A percentile compares a stretch with the other conserved stretches of the same genome.
phyloP scores from a whole-genome alignment of 2,329 filamentous ascomycete species.

The Colletotrichum sp. region DNA sequence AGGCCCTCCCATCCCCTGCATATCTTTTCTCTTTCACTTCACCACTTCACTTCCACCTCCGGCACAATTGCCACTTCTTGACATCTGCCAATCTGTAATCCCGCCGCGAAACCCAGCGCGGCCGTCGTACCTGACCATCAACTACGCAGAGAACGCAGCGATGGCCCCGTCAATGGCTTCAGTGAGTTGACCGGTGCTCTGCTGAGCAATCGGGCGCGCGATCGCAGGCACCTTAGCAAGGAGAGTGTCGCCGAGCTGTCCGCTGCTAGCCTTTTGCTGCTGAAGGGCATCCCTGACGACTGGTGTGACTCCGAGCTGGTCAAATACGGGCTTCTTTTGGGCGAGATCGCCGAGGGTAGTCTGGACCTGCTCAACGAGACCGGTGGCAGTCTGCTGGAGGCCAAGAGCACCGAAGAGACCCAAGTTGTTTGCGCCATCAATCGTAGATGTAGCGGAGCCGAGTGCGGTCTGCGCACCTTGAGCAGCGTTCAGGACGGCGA shows the following conservation, averaged over 20 bases:
- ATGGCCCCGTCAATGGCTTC: conserved; percentile 11
- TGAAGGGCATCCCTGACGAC: neutral
- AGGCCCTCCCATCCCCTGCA: neutral
- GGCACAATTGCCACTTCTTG: too few relatives aligned
- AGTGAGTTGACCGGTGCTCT: conserved; percentile 9
- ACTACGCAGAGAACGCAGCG: neutral
- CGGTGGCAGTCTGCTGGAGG: conserved; percentile 10
- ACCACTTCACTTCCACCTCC: neutral
- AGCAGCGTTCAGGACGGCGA: conserved; percentile 3
- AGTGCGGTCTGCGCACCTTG: neutral
- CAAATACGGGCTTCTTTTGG: conserved; percentile 14
- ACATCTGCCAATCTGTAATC: neutral
- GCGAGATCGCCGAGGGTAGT: conserved; percentile 14
- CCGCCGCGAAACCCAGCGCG: conserved; percentile 3
- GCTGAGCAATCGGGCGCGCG: conserved; percentile 13
- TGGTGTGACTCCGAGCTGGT: conserved; percentile 9
- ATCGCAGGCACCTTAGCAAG: conserved; percentile 12
- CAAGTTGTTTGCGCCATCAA: neutral
- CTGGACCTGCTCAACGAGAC: neutral
- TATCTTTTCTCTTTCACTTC: neutral
- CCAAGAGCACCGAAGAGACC: conserved; percentile 10
- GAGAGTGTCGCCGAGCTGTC: neutral
- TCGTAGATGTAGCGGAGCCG: neutral
- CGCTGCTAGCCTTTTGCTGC: conserved; percentile 6
- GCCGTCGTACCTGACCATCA: neutral